Conservation (phyloP, 2,329 filamentous ascomycete genomes). For the Bipolaris sorokiniana region DNA sequence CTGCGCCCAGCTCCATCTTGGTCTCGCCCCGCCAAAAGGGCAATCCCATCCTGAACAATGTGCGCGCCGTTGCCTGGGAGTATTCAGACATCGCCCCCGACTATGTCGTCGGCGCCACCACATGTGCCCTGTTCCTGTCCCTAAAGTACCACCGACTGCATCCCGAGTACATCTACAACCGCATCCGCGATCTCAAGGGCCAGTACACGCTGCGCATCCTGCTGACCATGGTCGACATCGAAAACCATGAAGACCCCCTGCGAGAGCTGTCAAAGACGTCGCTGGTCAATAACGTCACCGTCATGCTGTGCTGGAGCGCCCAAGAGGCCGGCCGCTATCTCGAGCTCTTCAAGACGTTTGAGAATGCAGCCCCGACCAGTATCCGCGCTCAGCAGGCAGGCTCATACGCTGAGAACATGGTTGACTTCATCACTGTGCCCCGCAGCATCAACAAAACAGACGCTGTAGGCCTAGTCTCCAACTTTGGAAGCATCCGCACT, state of each 20-base stretch:
- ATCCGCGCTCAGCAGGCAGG: constrained; percentile 86
- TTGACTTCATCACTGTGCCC: constrained; percentile 91
- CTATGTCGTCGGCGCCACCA: constrained; percentile 85
- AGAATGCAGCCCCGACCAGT: constrained; percentile 79
- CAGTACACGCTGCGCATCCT: constrained; percentile 87
- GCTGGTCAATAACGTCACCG: constrained; percentile 87
- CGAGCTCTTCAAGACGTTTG: constrained; percentile 92
- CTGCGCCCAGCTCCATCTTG: constrained; percentile 77
- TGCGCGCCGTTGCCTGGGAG: constrained; percentile 88
- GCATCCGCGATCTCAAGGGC: constrained; percentile 82
- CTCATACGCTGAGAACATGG: constrained; percentile 82
- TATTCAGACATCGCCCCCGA: constrained; percentile 97
- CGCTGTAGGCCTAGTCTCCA: constrained; percentile 85
- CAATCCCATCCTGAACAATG: constrained; percentile 85
- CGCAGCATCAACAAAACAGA: constrained; percentile 93
- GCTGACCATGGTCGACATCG: constrained; percentile 91
- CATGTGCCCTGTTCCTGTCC: constrained; percentile 89
- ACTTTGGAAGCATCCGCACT: constrained; percentile 86
- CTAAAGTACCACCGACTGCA: constrained; percentile 97
- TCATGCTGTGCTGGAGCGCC: constrained; percentile 93
- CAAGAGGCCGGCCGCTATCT: constrained; percentile 93
- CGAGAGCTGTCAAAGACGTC: constrained; percentile 92
- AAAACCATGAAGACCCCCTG: constrained; percentile 87
- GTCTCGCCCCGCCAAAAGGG: constrained; percentile 93
- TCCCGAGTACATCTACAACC: constrained; percentile 96